Base-by-base conservation (phyloP, 2,329 filamentous ascomycete genomes). In the Atkinsonella texensis region DNA sequence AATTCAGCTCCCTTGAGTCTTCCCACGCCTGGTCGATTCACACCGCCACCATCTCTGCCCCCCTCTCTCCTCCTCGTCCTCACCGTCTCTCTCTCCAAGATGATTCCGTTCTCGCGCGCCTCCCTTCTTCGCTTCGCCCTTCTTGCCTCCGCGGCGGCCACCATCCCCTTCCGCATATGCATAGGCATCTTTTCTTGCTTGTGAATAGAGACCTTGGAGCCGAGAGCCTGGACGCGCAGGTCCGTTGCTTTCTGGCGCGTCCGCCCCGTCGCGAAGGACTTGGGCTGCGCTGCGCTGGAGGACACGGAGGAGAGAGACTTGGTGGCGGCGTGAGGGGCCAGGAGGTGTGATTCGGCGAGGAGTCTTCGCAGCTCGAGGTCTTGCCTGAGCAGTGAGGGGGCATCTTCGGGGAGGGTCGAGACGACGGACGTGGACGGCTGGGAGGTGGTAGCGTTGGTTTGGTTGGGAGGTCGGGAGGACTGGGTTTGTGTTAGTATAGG, bases 281-380 rank as follows among this genome's bases (percentile, higher is more conserved):
- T 71, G 48, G 66, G 64, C 44, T 63, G 62, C 41, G 69, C 64
- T 44, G 70, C 63, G 43, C 64, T 57, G 48, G 67, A 64, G 52
- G 68, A 62, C 13, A 67, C 63, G 20, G 77, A 73, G 44, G 65
- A 60, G 55, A 65, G 63, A 54, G 66, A 62, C n/a, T 52, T 53
- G 17, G 76, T 74, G 44, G 77, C 74, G 3, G 76, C 73, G 1
- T 78, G 72, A 13, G 66, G 62, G 12, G 62, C 56, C 52, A 97
- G 81, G 54, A 97, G 83, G 68, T 95, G 89, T 0, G 90, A 96
- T 74, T 98, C 93, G 59, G 84, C 79, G 53, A 98, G 81, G 41
- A 98, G 81, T 46, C 89, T 84, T 66, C 96, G 91, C 13, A 98
- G 81, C 40, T 88, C 90, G 50, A 95, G 81, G 66, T 97, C 93